Base-by-base conservation (phyloP, 768 basidiomycete species). In the Lentinula aciculospora region DNA sequence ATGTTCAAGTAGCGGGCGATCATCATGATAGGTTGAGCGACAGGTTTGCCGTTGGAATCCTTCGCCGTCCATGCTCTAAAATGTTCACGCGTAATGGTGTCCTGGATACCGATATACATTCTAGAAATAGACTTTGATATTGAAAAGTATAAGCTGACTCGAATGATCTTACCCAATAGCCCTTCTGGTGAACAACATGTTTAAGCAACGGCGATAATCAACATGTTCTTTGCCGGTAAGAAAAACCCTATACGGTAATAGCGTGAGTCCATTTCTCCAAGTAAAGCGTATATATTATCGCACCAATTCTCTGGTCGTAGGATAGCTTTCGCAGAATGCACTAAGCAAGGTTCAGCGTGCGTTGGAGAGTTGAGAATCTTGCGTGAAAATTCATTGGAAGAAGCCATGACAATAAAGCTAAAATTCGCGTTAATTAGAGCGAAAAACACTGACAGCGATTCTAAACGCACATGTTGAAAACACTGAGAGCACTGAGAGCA, bases 391-490 rank as follows among this genome's bases (percentile, higher is more conserved):
- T 96, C 88, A 65, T 94, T 98, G 3, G 91, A 87, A 7, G 96
- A 92, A 23, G 94, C 94, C 84, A 98, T 95, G 66, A 99, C 97
- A 67, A 99, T 98, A 72, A 98, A 98, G 65, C 97, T 99, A 68
- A 32, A 68, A 37, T 34, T 42, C 25, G 29, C 32, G 25, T n/a
- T 23, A 21, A 13, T 49, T 37, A 31, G 10, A 9, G 42, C 7
- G 12, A 27, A 6, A 9, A 10, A 36, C 6, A 28, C 5, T 15
- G 37, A 32, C 13, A 28, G 1, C 9, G 46, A 62, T 56, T 66
- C 45, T 13, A 8, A 2, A 73, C 88, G 64, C 61, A 92, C 97
- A 99, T 98, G 74, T 99, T 96, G 77, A 99, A 99, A 3, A 99
- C 97, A 68, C 92, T 94, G 58, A 96, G 75, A 9, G 87, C 94